Percentiles rank a stretch among this genome's conserved stretches.
phyloP scores from a whole-genome alignment of 2,329 filamentous ascomycete species.

The Ophiostoma novo-ulmi region DNA sequence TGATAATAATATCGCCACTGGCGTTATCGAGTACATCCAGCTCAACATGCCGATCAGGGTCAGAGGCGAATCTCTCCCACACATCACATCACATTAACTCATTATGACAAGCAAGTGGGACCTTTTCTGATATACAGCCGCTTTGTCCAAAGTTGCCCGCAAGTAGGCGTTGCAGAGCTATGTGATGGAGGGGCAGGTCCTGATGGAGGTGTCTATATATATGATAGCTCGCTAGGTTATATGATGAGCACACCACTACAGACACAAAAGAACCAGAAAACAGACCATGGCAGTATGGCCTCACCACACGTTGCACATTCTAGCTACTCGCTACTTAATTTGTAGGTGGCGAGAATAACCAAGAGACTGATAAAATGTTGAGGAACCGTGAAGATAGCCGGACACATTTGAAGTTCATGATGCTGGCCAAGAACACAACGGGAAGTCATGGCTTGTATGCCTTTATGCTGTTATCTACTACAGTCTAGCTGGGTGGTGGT shows the following conservation, averaged over 20 bases:
- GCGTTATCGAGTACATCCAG: neutral
- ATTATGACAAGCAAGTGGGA: neutral
- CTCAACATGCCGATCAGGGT: neutral
- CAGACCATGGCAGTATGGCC: neutral
- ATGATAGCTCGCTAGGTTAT: neutral
- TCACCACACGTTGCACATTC: neutral
- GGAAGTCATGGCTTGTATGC: neutral
- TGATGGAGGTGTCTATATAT: neutral
- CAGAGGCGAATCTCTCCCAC: neutral
- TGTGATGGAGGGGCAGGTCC: neutral
- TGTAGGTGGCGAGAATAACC: neutral
- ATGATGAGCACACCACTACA: neutral
- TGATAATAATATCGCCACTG: neutral
- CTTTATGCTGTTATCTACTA: neutral
- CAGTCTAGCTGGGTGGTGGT: neutral
- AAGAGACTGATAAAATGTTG: neutral
- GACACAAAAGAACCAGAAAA: neutral
- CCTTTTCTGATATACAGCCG: neutral
- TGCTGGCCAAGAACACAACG: neutral
- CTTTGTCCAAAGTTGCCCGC: neutral
- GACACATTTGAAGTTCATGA: neutral
- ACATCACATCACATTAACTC: neutral
- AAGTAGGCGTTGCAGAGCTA: conserved; percentile 1
- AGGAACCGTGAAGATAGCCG: neutral
- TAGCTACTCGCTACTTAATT: neutral